Percentiles rank a stretch among this genome's conserved stretches.
Conservation (phyloP, 78 protist genomes). For the Chrysochromulina parva region DNA sequence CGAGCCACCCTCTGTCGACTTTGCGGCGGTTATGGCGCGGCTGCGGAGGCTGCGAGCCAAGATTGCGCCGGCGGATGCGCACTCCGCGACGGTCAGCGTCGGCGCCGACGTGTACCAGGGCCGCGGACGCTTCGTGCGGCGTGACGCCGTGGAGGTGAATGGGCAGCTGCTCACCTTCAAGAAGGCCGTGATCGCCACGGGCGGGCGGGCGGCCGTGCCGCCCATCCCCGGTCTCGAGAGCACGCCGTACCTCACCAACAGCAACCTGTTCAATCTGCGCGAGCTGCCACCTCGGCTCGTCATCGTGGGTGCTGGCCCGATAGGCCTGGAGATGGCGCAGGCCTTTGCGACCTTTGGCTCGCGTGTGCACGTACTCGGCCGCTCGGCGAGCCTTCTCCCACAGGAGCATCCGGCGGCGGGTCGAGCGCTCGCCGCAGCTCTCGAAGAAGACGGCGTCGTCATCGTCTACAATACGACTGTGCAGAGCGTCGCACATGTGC, state of each 20-base stretch:
- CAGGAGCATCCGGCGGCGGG: background rate
- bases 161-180: conserved; percentile 47
- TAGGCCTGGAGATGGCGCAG: conserved; percentile 77
- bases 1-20: conserved; percentile 40
- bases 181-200: conserved; percentile 62
- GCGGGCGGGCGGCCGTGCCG: conserved; percentile 58
- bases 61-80: background rate
- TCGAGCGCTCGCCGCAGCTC: no score
- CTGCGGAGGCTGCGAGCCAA: conserved; percentile 50
- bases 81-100: background rate
- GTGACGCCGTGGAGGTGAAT: conserved; percentile 27
- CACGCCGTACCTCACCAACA: conserved; percentile 48
- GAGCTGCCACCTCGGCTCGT: conserved; percentile 59
- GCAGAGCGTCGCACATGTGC: no score
- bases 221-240: conserved; percentile 36
- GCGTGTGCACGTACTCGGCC: background rate
- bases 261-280: conserved; percentile 53
- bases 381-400: background rate
- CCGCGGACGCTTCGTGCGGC: background rate
- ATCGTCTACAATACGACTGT: no score
- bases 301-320: conserved; percentile 71
- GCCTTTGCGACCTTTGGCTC: conserved; percentile 56
- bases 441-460: no score
- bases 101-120: background rate
- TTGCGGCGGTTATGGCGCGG: conserved; percentile 65